A percentile compares a stretch with the other conserved stretches of the same genome.
Evolutionary conservation across 441 rosid genomes (phyloP).

Genomic region (Mallotus japonicus): DNA sequence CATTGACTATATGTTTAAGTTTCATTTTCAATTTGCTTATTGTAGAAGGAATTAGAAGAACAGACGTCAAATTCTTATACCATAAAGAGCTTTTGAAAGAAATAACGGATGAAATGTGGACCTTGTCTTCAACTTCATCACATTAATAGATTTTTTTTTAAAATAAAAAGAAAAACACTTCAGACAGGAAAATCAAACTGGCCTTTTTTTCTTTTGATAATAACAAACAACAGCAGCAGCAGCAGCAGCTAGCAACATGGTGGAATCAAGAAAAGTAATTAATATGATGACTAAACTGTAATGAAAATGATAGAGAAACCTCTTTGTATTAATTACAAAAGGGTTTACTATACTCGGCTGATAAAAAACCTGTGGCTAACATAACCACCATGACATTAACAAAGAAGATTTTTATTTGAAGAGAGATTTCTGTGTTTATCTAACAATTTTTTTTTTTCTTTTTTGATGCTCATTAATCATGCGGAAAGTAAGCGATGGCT

Average conservation of each 20-base stretch:
- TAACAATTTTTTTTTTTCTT: no score
- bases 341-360: background rate
- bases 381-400: constrained; percentile 33
- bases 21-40: constrained; percentile 11
- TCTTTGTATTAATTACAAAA: constrained; percentile 4
- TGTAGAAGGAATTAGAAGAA: background rate
- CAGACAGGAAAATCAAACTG: constrained; percentile 4
- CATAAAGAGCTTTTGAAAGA: background rate
- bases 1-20: background rate
- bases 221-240: constrained; percentile 27
- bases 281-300: constrained; percentile 27
- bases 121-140: background rate
- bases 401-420: background rate
- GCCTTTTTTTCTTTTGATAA: constrained; percentile 1
- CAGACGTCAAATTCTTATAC: background rate
- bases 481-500: no score
- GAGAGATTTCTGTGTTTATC: no score
- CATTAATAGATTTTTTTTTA: background rate
- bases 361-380: constrained; percentile 24
- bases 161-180: background rate
- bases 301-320: constrained; percentile 34
- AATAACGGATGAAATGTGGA: background rate
- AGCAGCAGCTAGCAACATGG: background rate
- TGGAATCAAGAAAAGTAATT: background rate
- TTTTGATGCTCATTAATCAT: no score